These are phyloP conservation scores for Marasmius fiardii DNA, from an alignment of 1,284 basidiomycete species.

Conservation along the genomic window DNA sequence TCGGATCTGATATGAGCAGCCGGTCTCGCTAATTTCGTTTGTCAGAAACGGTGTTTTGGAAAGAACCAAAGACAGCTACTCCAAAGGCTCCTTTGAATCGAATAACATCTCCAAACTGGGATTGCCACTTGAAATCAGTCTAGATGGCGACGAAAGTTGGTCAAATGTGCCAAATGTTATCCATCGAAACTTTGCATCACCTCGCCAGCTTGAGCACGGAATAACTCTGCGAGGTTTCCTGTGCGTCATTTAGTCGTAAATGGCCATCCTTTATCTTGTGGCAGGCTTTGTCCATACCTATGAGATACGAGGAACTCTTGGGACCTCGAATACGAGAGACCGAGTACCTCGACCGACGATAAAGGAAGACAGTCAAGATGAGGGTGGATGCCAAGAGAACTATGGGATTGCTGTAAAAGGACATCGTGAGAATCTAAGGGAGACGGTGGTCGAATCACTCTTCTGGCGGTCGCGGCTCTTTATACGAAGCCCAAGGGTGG, in stretches of 20 bases:
- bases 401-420: too few species aligned
- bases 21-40: constrained; percentile 14
- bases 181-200: not conserved
- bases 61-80: not conserved
- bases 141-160: not conserved
- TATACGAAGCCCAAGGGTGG: too few species aligned
- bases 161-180: not conserved
- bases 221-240: not conserved
- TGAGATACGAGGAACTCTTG: not conserved
- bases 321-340: not conserved
- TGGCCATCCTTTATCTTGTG: not conserved
- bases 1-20: constrained; percentile 16
- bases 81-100: constrained; percentile 4
- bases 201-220: not conserved
- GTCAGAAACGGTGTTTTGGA: not conserved
- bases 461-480: too few species aligned
- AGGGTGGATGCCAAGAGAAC: too few species aligned
- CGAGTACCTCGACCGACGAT: not conserved
- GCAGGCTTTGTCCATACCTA: not conserved
- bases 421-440: too few species aligned
- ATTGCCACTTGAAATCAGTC: constrained; percentile 5
- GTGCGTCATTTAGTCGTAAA: too few species aligned
- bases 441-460: too few species aligned
- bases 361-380: too few species aligned
- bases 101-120: constrained; percentile 1